A percentile compares a stretch with the other conserved stretches of the same genome.
Conservation (phyloP, 768 basidiomycete genomes). For the Coprinopsis strossmayeri region DNA sequence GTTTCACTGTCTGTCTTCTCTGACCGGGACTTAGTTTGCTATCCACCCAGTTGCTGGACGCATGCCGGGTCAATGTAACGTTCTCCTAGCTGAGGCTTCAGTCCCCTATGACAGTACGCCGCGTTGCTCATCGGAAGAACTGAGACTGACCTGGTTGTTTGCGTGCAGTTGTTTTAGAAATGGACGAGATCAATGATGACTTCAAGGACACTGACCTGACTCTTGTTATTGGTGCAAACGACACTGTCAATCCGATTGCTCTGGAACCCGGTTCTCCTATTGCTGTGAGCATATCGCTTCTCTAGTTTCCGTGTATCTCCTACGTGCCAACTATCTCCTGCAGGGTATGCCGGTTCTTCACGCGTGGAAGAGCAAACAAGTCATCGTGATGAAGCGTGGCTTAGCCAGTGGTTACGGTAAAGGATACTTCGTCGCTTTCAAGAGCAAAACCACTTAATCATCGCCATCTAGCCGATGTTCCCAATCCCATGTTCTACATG, state of each 20-base stretch:
- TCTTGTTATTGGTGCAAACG: constrained; percentile 87
- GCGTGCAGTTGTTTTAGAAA: constrained; percentile 74
- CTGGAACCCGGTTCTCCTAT: constrained; percentile 83
- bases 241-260: constrained; percentile 89
- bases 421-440: constrained; percentile 14
- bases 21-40: constrained; percentile 41
- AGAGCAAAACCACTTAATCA: constrained; percentile 6
- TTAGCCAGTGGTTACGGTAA: constrained; percentile 83
- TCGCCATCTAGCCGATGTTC: constrained; percentile 63
- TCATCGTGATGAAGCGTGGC: constrained; percentile 89
- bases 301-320: neutral
- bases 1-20: neutral
- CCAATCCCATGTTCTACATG: constrained; percentile 94
- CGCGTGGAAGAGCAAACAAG: constrained; percentile 91
- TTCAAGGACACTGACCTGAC: constrained; percentile 86
- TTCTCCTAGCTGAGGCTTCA: constrained; percentile 84
- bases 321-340: neutral
- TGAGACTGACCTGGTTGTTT: constrained; percentile 2
- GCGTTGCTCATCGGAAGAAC: neutral
- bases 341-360: constrained; percentile 88
- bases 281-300: constrained; percentile 48
- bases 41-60: constrained; percentile 90
- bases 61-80: constrained; percentile 92
- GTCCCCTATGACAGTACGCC: constrained; percentile 82
- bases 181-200: constrained; percentile 95